Evolutionary conservation across 2,329 filamentous ascomycete genomes (phyloP), one percentile per base, ranked within the genome.

Genomic region (Mycogone perniciosa): DNA sequence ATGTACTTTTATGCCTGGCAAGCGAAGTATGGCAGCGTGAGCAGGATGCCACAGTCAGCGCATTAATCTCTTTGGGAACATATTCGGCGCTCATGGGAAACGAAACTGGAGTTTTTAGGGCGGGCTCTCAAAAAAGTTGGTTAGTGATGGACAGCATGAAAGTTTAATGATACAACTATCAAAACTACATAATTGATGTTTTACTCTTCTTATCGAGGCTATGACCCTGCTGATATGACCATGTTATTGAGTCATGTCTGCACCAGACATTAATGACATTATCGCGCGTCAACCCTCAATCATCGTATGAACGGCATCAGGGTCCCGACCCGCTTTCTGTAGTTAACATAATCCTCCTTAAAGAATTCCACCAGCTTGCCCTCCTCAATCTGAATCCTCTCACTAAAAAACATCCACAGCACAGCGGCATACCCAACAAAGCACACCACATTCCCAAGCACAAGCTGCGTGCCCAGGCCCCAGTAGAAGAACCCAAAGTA

Each of bases 401-500:
- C 71, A 11, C 75, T 77, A 65, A 99, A 99, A 67, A 99, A 99
- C 54, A 73, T 76, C 89, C 89, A 96, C 58, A 99, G 68, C 11
- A 95, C 86, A 6, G 77, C 66, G 0, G 81, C 70, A 72, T 95
- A 97, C 2, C 71, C 86, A 6, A 84, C 58, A 51, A 95, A 82
- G 65, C 89, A 95, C 2, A 95, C 57, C 7, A 79, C 70, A 69
- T 99, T 99, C 13, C 92, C 92, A 56, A 96, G 76, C 49, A 95
- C 82, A 40, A 97, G 64, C 74, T 99, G 93, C 9, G 91, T 96
- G 5, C 93, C 93, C n/a, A 97, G 64, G 0, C 88, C 89, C 92
- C 92, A 99, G 84, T 90, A 97, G 70, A 96, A 99, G 73, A 96
- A 99, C 4, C 92, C 93, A 72, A 97, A 96, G 70, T 99, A 99